Evolutionary conservation across 2,329 filamentous ascomycete species (phyloP), one percentile per base, ranked within the genome.

Genomic region (Paraphaeosphaeria minitans): DNA sequence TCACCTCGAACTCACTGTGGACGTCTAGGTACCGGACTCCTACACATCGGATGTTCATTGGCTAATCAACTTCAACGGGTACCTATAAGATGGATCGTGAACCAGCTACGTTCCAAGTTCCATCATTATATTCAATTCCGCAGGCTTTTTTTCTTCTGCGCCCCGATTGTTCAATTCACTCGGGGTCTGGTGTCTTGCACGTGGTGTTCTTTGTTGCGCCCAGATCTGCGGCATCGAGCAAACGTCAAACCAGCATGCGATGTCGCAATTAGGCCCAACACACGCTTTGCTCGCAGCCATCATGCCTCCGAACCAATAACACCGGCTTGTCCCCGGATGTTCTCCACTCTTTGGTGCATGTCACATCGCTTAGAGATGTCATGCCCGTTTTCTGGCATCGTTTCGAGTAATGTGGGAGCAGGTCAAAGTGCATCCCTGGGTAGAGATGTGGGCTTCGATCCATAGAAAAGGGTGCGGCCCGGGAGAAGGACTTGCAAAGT

Each of bases 181-280:
- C n/a, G n/a, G n/a, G 16, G 16, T 4, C 5, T n/a, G 7, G 14
- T n/a, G 14, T n/a, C 37, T n/a, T 39, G 16, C 37, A n/a, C 37
- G 37, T 39, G 35, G 13, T n/a, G 14, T 39, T 39, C 37, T 5
- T n/a, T 8, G 19, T 39, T n/a, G 37, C 37, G 37, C 37, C 39
- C 33, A 53, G 37, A 27, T 42, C 31, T 24, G 31, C 48, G 4
- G 21, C 53, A 58, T 62, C 43, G 9, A 37, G 47, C 19, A 50
- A 61, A 47, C 66, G 66, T 67, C 66, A 69, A 63, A 43, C 51
- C 59, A 64, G 60, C 59, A 57, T 57, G n/a, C 58, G 52, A 69
- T 69, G 61, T 65, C 67, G 67, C 64, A 58, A 63, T 69, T 55
- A 29, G 19, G 22, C 9, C 41, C 41, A 47, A 47, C 16, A 24